Conservation (phyloP, 345 rosid genomes). For the Abelmoschus esculentus region DNA sequence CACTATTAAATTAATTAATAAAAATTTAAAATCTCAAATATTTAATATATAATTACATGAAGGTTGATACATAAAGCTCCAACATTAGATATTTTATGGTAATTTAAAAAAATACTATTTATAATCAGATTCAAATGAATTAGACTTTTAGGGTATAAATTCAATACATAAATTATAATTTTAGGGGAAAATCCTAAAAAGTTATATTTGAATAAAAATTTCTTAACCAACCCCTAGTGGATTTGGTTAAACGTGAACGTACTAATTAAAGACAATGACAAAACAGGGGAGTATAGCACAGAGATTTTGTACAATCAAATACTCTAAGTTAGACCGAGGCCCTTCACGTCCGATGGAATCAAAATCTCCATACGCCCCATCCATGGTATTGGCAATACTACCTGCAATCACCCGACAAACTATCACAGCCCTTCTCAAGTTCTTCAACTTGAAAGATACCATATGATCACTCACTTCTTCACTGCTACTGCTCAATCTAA, state of each 20-base stretch:
- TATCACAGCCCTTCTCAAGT: constrained; percentile 28
- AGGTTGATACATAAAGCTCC: too few species aligned
- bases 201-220: too few species aligned
- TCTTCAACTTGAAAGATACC: constrained; percentile 17
- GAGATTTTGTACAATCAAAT: constrained; percentile 25
- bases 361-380: constrained; percentile 12
- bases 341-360: constrained; percentile 11
- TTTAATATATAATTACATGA: too few species aligned
- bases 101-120: too few species aligned
- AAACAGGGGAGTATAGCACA: constrained; percentile 40
- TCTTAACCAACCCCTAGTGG: neutral
- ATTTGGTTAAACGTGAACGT: neutral
- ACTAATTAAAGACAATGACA: constrained; percentile 31
- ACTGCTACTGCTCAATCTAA: constrained; percentile 26
- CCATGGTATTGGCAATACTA: constrained; percentile 9
- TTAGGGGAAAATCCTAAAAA: too few species aligned
- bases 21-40: too few species aligned
- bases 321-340: constrained; percentile 6
- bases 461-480: constrained; percentile 25
- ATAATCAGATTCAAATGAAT: too few species aligned
- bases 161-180: too few species aligned
- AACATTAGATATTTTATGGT: too few species aligned
- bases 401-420: constrained; percentile 38
- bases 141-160: too few species aligned
- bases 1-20: too few species aligned